Evolutionary conservation across 2,329 filamentous ascomycete species (phyloP), one percentile per base, ranked within the genome.

Genomic region (Cercospora brassicicola): DNA sequence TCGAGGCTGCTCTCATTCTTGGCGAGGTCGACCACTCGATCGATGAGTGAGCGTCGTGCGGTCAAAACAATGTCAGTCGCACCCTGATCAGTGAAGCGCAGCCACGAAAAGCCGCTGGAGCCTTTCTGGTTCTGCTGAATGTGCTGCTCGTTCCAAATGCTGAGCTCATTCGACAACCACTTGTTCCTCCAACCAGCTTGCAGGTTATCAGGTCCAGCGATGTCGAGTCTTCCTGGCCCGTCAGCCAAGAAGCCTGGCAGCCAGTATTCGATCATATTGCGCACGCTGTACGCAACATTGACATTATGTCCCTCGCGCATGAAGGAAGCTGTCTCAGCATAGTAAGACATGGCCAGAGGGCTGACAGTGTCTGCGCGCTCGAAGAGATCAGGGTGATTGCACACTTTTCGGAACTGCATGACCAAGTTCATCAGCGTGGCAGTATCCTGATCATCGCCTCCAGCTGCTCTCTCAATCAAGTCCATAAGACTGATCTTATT

Each of bases 371-470:
- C 94, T 9, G 94, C 94, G 56, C 95, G 90, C 80, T 99, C 94
- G 74, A 99, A 99, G 36, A 99, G 82, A 81, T 99, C 95, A 0
- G 95, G 95, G 78, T 99, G 95, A 77, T 99, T 99, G 83, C 95
- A 99, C 66, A 99, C 95, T 82, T 99, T 99, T 75, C 95, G 89
- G 87, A 99, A 99, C 81, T 99, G 95, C 95, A 99, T 99, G 71
- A 99, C 95, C 72, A 99, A 85, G 80, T 99, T 99, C 95, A 99
- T 98, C 76, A 99, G 82, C 1, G 94, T 98, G 48, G 94, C 94
- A 39, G 92, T 96, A 78, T 98, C 95, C 75, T 94, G 90, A 60
- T 98, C 95, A 75, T 97, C 94, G 39, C 95, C 95, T 73, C 95
- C 87, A 2, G 94, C 94, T 1, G 93, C 93, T 85, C 97, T 98